Evolutionary conservation across 2,329 filamentous ascomycete species (phyloP).

Genomic region (Botryosphaeria agaves): DNA sequence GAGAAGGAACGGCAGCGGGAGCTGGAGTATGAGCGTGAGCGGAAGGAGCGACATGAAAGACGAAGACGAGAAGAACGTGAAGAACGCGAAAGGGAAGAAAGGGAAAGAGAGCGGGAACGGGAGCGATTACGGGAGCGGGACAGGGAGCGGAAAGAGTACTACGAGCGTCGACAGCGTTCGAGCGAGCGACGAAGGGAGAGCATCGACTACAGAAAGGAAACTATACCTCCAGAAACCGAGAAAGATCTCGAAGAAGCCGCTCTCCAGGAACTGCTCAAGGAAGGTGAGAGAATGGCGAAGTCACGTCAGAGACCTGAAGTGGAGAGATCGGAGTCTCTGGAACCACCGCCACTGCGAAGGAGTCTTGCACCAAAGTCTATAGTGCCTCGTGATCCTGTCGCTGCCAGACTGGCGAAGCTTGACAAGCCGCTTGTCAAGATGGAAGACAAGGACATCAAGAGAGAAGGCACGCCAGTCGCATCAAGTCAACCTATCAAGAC

Average conservation of each 20-base stretch:
- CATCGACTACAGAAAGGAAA: conserved; percentile 11
- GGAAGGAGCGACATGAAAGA: conserved; percentile 18
- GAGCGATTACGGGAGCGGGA: conserved; percentile 23
- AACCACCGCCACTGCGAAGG: conserved; percentile 25
- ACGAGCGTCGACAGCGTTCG: too few relatives aligned
- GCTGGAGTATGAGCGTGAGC: conserved; percentile 15
- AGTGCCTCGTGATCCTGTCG: conserved; percentile 10
- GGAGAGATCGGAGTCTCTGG: conserved; percentile 23
- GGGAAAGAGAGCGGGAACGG: conserved; percentile 26
- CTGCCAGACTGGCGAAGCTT: conserved; percentile 9
- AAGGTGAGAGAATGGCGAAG: conserved; percentile 36
- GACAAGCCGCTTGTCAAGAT: conserved; percentile 6
- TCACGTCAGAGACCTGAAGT: conserved; percentile 31
- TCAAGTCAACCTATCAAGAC: background rate
- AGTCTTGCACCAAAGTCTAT: conserved; percentile 17
- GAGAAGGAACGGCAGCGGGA: conserved; percentile 35
- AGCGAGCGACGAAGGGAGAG: too few relatives aligned
- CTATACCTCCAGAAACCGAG: conserved; percentile 25
- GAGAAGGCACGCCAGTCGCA: conserved; percentile 6
- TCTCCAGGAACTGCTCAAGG: conserved; percentile 33
- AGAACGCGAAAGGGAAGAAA: conserved; percentile 29
- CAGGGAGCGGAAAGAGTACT: conserved; percentile 19
- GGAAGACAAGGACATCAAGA: conserved; percentile 4
- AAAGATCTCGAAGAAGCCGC: conserved; percentile 38
- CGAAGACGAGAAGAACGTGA: conserved; percentile 20